These are phyloP conservation scores for Chlorella ohadii DNA, from an alignment of 139 green algal genomes.

Conservation along the genomic window DNA sequence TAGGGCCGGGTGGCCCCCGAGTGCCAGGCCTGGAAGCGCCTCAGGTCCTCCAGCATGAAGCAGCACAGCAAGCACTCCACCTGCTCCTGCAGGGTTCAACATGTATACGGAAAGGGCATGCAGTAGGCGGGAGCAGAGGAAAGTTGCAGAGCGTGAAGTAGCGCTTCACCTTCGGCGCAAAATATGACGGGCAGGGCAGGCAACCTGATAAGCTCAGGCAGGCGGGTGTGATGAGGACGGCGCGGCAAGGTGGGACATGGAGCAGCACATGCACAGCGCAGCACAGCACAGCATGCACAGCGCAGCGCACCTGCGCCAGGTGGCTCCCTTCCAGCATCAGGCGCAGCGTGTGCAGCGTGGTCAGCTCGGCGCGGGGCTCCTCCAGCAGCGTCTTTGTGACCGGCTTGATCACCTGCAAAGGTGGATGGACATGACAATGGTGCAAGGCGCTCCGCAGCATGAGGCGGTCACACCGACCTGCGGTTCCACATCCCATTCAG, in stretches of 20 bases:
- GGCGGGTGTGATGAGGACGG: too few relatives aligned
- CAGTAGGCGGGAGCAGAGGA: too few relatives aligned
- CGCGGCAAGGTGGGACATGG: too few relatives aligned
- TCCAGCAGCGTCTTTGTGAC: conserved; percentile 15
- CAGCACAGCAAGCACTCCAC: conserved; percentile 10
- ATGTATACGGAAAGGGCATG: too few relatives aligned
- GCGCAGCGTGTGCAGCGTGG: conserved; percentile 9
- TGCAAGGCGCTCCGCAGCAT: too few relatives aligned
- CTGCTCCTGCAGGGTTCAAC: not conserved
- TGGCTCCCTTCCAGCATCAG: not conserved
- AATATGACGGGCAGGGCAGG: too few relatives aligned
- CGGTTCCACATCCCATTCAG: too few relatives aligned
- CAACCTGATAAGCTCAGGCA: too few relatives aligned
- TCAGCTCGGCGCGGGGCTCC: conserved; percentile 11
- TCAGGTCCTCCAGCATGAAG: conserved; percentile 11
- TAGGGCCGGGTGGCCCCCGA: not conserved
- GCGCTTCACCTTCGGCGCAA: too few relatives aligned
- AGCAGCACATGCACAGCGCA: not conserved
- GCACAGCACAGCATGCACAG: not conserved
- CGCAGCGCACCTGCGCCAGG: not conserved
- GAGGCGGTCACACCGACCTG: too few relatives aligned
- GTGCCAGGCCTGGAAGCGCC: conserved; percentile 1
- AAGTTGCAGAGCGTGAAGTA: too few relatives aligned
- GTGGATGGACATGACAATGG: not conserved
- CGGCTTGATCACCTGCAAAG: not conserved